Evolutionary conservation across 2,329 filamentous ascomycete species (phyloP).

Genomic region (Hymenotorrendiella dingleyae): DNA sequence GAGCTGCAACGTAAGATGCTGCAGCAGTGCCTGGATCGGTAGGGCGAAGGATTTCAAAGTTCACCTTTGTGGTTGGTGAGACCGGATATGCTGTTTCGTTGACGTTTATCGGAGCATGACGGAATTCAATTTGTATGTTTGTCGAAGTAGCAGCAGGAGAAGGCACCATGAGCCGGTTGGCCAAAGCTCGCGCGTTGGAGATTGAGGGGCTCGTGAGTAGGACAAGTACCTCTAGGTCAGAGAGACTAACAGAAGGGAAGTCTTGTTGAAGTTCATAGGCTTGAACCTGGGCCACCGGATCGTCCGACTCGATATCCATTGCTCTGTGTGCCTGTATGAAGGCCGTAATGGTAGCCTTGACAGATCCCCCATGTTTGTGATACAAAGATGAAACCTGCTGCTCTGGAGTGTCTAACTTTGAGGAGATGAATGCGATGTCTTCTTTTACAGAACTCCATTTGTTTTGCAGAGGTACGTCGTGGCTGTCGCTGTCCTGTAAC

Average conservation of each 20-base stretch:
- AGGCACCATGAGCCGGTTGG: constrained; percentile 42
- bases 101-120: constrained; percentile 22
- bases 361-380: constrained; percentile 51
- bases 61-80: constrained; percentile 6
- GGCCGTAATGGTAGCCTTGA: constrained; percentile 47
- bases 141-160: constrained; percentile 7
- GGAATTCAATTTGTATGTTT: constrained; percentile 26
- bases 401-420: constrained; percentile 41
- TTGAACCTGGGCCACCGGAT: constrained; percentile 40
- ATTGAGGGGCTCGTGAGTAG: constrained; percentile 51
- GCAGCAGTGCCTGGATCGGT: constrained; percentile 8
- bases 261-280: constrained; percentile 48
- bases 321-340: constrained; percentile 33
- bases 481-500: neutral
- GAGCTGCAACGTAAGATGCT: constrained; percentile 8
- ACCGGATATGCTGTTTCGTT: neutral
- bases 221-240: constrained; percentile 47
- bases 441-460: constrained; percentile 52
- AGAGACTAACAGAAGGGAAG: constrained; percentile 45
- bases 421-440: constrained; percentile 56
- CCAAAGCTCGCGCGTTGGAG: constrained; percentile 53
- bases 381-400: constrained; percentile 51
- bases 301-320: constrained; percentile 35
- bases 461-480: constrained; percentile 33
- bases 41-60: constrained; percentile 1